These are phyloP conservation scores for Rutidosis leptorrhynchoides DNA, from an alignment of 129 eudicot species.

Conservation along the genomic window DNA sequence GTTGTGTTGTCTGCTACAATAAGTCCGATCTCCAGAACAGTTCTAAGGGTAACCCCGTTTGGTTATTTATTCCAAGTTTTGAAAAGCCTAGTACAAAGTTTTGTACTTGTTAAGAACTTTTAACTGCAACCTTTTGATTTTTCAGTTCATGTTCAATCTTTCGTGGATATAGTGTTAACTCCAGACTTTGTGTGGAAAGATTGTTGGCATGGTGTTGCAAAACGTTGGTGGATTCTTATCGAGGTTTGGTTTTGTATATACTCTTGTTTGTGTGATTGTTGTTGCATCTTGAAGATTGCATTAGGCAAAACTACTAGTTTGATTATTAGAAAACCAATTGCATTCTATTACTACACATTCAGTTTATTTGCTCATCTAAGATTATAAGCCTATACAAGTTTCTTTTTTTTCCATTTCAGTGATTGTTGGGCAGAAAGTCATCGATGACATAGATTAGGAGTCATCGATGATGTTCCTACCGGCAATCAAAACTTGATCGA, in stretches of 20 bases:
- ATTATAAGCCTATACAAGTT: no score
- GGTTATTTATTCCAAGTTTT: slow-evolving; percentile 15
- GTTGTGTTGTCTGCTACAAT: slow-evolving; percentile 88
- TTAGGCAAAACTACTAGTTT: no score
- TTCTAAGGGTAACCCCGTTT: slow-evolving; percentile 69
- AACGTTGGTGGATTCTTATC: slow-evolving; percentile 98
- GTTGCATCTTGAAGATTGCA: slow-evolving; percentile 18
- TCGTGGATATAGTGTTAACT: slow-evolving; percentile 72
- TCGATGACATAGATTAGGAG: no score
- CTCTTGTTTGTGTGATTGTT: slow-evolving; percentile 8
- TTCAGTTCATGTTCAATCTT: slow-evolving; percentile 20
- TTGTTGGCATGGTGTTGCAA: slow-evolving; percentile 96
- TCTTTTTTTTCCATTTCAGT: no score
- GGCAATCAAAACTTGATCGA: no score
- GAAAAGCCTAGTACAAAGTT: neutral
- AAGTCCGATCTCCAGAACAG: slow-evolving; percentile 98
- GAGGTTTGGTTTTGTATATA: slow-evolving; percentile 56
- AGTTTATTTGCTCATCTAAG: no score
- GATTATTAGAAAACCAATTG: no score
- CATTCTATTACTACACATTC: neutral
- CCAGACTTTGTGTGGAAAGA: slow-evolving; percentile 97
- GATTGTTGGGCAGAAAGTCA: no score
- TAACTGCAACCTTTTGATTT: slow-evolving; percentile 18
- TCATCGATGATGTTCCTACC: no score
- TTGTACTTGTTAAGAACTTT: neutral